Conservation (phyloP, 495 filamentous ascomycete genomes). For the Penicillium canariense region DNA sequence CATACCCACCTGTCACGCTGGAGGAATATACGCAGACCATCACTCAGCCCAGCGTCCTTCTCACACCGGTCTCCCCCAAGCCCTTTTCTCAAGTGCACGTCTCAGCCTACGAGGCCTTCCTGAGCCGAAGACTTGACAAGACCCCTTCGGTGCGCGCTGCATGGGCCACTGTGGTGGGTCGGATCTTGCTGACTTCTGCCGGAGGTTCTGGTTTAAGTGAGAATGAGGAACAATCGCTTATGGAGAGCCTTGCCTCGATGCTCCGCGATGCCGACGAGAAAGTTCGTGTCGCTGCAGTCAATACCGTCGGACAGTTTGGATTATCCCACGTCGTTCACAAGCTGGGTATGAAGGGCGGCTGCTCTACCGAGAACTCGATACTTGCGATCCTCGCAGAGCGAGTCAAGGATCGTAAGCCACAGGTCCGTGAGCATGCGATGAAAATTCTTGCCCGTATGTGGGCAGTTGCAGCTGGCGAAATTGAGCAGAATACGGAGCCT, state of each 20-base stretch:
- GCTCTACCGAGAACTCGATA: slow-evolving; percentile 65
- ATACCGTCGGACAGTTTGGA: slow-evolving; percentile 71
- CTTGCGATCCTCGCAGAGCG: slow-evolving; percentile 81
- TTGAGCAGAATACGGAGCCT: slow-evolving; percentile 76
- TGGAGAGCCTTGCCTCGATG: slow-evolving; percentile 72
- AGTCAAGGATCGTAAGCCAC: slow-evolving; percentile 79
- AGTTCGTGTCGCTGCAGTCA: slow-evolving; percentile 83
- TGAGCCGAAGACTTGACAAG: slow-evolving; percentile 83
- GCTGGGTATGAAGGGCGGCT: slow-evolving; percentile 69
- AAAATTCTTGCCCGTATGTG: slow-evolving; percentile 78
- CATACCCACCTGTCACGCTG: slow-evolving; percentile 73
- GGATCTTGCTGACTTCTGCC: slow-evolving; percentile 78
- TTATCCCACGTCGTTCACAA: slow-evolving; percentile 78
- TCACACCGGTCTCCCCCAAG: slow-evolving; percentile 75
- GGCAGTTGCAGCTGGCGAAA: slow-evolving; percentile 85
- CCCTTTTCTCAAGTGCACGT: slow-evolving; percentile 79
- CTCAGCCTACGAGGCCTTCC: slow-evolving; percentile 74
- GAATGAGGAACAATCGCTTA: slow-evolving; percentile 68
- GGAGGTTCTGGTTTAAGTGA: slow-evolving; percentile 80
- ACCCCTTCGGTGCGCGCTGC: slow-evolving; percentile 72
- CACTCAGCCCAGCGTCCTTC: slow-evolving; percentile 62
- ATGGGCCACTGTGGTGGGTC: slow-evolving; percentile 81
- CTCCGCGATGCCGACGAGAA: slow-evolving; percentile 86
- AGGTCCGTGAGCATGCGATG: slow-evolving; percentile 83
- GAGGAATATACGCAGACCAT: slow-evolving; percentile 52